Evolutionary conservation across 2,329 filamentous ascomycete genomes (phyloP), one percentile per base, ranked within the genome.

Genomic region (Neofusicoccum laricinum): DNA sequence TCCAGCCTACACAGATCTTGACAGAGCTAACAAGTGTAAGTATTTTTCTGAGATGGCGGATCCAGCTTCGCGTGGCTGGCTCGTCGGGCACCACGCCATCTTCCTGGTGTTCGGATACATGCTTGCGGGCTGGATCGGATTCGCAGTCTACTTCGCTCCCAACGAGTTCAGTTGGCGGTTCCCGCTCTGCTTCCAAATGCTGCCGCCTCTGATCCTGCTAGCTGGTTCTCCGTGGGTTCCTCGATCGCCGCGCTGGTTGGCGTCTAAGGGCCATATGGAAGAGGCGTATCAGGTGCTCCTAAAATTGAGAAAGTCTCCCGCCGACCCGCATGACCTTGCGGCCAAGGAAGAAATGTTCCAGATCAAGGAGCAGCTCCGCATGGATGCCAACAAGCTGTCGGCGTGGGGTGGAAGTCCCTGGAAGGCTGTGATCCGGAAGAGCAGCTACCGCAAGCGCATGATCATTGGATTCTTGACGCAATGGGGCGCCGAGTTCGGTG

Each of bases 401-500:
- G 64, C 65, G 5, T 64, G 57, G 14, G 64, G 65, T 10, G 62
- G 61, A 36, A 66, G 45, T 21, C 49, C 66, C 12, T 69, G 67
- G 68, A 64, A 51, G 30, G 67, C 67, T 2, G 67, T 66, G 7
- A 43, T 62, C 61, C 66, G 63, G 53, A 68, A 67, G 57, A 67
- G 64, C 48, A 66, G 64, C 19, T 69, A 70, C 66, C 74, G 82
- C 17, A 84, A 82, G 72, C 74, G 82, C 0, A 82, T 84, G 80
- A 74, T 78, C 1, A 81, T 84, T 0, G 67, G 67, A 4, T 84
- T 84, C 66, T 71, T 84, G 40, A 84, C 81, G 0, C 82, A 84
- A 67, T 84, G 66, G 68, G 82, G 81, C 21, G 81, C 82, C 1
- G 81, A 84, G 61, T 84, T 84, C 68, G 80, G 78, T n/a, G 82